These are phyloP conservation scores for Rhodosporidiobolus odoratus DNA, from an alignment of 768 basidiomycete genomes.

Conservation along the genomic window DNA sequence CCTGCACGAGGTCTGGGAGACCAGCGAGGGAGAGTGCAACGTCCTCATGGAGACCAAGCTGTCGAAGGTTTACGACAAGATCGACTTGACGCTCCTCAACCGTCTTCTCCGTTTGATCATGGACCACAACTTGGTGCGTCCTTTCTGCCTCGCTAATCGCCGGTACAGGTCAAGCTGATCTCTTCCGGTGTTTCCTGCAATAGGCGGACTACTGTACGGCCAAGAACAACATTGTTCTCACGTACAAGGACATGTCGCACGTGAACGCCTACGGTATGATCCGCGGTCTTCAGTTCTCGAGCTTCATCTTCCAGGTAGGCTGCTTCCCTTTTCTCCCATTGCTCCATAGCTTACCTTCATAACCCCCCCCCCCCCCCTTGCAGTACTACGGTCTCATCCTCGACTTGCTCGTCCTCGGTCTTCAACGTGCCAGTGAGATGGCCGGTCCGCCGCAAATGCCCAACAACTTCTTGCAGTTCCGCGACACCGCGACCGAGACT, in stretches of 20 bases:
- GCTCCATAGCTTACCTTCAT: not conserved
- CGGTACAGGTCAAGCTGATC: not conserved
- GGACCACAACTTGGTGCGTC: constrained; percentile 74
- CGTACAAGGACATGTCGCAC: constrained; percentile 98
- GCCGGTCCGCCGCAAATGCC: constrained; percentile 96
- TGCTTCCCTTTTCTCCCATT: constrained; percentile 48
- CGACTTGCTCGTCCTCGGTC: constrained; percentile 87
- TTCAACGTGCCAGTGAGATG: constrained; percentile 98
- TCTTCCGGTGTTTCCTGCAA: not conserved
- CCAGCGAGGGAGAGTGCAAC: constrained; percentile 92
- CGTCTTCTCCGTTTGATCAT: constrained; percentile 90
- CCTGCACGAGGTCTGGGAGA: constrained; percentile 96
- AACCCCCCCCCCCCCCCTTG: not conserved
- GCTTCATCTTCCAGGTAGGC: constrained; percentile 83
- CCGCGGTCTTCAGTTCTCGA: constrained; percentile 94
- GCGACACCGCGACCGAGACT: constrained; percentile 89
- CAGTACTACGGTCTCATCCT: constrained; percentile 72
- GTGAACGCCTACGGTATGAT: constrained; percentile 96
- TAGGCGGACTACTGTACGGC: constrained; percentile 94
- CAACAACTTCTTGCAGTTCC: constrained; percentile 96
- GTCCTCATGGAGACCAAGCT: constrained; percentile 99
- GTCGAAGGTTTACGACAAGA: constrained; percentile 98
- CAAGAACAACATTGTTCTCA: constrained; percentile 94
- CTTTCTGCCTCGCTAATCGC: no score
- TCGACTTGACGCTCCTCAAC: constrained; percentile 91